Evolutionary conservation across 2,329 filamentous ascomycete genomes (phyloP).

Genomic region (Nannizziopsis arthrosporioides): DNA sequence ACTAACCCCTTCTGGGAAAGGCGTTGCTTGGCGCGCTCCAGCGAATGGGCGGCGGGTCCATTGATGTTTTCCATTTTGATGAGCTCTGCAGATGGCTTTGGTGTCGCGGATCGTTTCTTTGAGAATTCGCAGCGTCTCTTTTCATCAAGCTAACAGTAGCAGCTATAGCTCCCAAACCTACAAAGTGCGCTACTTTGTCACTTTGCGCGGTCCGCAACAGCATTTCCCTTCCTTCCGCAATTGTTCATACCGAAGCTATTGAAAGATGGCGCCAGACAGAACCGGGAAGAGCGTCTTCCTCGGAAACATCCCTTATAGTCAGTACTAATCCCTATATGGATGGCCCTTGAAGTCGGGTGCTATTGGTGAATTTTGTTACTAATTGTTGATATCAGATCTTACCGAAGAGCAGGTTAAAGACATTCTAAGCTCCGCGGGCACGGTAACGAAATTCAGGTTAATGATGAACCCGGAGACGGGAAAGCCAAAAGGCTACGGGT

Average conservation of each 20-base stretch:
- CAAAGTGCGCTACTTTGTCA: too few relatives aligned
- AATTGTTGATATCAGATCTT: slow-evolving; percentile 50
- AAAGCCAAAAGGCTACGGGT: slow-evolving; percentile 90
- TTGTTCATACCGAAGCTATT: neutral
- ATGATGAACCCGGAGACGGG: slow-evolving; percentile 95
- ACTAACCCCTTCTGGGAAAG: slow-evolving; percentile 14
- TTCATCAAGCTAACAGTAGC: too few relatives aligned
- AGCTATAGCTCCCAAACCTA: too few relatives aligned
- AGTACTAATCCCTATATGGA: slow-evolving; percentile 53
- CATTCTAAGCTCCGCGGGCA: slow-evolving; percentile 80
- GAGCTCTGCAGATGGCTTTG: neutral
- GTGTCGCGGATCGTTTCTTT: neutral
- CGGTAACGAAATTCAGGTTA: slow-evolving; percentile 81
- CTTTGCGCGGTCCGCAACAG: too few relatives aligned
- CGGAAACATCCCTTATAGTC: slow-evolving; percentile 55
- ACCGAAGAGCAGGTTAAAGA: slow-evolving; percentile 94
- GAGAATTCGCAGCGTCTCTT: neutral
- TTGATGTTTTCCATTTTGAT: too few relatives aligned
- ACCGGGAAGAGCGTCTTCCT: slow-evolving; percentile 38
- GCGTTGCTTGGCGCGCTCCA: neutral
- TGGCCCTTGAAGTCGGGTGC: slow-evolving; percentile 57
- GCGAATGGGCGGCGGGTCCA: too few relatives aligned
- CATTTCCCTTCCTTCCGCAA: neutral
- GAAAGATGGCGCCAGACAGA: slow-evolving; percentile 35
- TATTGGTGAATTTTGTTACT: slow-evolving; percentile 27